Conservation (phyloP, 192 early-diverging fungal genomes). For the Radiomyces spectabilis region DNA sequence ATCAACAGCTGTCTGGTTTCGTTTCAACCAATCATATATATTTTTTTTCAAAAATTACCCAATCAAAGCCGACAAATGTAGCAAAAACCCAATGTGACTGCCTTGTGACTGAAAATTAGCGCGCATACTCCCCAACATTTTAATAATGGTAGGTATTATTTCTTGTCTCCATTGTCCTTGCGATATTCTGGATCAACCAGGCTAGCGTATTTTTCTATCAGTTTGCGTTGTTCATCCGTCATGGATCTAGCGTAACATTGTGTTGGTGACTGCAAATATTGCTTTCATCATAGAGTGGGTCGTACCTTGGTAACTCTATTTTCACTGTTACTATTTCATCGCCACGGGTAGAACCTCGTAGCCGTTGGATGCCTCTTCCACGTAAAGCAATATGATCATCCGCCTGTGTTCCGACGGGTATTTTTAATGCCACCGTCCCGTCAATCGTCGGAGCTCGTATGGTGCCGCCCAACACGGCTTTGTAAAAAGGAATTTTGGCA, state of each 20-base stretch:
- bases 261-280: neutral
- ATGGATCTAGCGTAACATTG: slow-evolving; percentile 17
- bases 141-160: too few species aligned
- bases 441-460: slow-evolving; percentile 91
- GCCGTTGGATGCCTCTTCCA: slow-evolving; percentile 62
- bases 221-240: slow-evolving; percentile 37
- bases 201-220: slow-evolving; percentile 55
- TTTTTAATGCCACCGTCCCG: slow-evolving; percentile 88
- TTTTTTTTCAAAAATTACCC: too few species aligned
- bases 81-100: too few species aligned
- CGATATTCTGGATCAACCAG: slow-evolving; percentile 21
- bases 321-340: slow-evolving; percentile 89
- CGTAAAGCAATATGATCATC: slow-evolving; percentile 74
- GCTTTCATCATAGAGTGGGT: neutral
- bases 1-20: too few species aligned
- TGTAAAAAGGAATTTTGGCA: slow-evolving; percentile 72
- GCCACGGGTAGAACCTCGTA: slow-evolving; percentile 56
- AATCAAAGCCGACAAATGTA: too few species aligned
- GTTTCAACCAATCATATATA: too few species aligned
- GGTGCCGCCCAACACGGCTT: slow-evolving; percentile 82
- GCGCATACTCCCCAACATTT: too few species aligned
- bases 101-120: too few species aligned
- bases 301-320: slow-evolving; percentile 66
- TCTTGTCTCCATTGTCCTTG: too few species aligned
- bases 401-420: slow-evolving; percentile 83